Conservation (phyloP, 2,329 filamentous ascomycete genomes). For the Penicillium griseofulvum region DNA sequence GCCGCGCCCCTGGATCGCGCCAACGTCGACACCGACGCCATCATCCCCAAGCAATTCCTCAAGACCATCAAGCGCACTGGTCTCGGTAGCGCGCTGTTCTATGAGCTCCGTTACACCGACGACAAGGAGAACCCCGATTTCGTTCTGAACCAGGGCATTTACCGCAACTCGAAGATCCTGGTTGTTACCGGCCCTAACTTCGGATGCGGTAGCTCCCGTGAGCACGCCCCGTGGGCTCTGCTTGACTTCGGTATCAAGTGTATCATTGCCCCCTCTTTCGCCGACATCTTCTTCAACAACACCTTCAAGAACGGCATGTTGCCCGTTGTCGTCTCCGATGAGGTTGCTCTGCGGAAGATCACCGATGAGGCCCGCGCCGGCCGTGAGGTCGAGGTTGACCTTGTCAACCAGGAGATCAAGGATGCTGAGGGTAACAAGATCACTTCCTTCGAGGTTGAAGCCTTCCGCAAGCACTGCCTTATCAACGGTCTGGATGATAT, state of each 20-base stretch:
- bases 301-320: conserved; percentile 99
- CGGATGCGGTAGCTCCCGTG: conserved; percentile 86
- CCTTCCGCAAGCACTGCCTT: conserved; percentile 91
- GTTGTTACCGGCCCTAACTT: conserved; percentile 93
- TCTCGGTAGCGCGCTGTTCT: conserved; percentile 83
- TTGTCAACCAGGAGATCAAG: conserved; percentile 79
- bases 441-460: conserved; percentile 80
- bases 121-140: conserved; percentile 76
- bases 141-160: conserved; percentile 85
- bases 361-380: conserved; percentile 75
- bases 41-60: conserved; percentile 98
- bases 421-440: conserved; percentile 71
- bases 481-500: conserved; percentile 95
- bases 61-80: conserved; percentile 99
- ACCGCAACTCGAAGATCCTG: conserved; percentile 79
- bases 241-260: conserved; percentile 95
- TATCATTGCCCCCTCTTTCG: conserved; percentile 82
- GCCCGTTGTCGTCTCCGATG: conserved; percentile 71
- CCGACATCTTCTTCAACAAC: conserved; percentile 99
- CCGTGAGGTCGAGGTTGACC: conserved; percentile 82
- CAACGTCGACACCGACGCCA: conserved; percentile 98
- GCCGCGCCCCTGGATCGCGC: conserved; percentile 82
- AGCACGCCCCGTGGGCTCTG: conserved; percentile 96
- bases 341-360: conserved; percentile 65
- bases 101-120: conserved; percentile 76